phyloP scores from a whole-genome alignment of 345 rosid species.

The Citrus reticulata region DNA sequence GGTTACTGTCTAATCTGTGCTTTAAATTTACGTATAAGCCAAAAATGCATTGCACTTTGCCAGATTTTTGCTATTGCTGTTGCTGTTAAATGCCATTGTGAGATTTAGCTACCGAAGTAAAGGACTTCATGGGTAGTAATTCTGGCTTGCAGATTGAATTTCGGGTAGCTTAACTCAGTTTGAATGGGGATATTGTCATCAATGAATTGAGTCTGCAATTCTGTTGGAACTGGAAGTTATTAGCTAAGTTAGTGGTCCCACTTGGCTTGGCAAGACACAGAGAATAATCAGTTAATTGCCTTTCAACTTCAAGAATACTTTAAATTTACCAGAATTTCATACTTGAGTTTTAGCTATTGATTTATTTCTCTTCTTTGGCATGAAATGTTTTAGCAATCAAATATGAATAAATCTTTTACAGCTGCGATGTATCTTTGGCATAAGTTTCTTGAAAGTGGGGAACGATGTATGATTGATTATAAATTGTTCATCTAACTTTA shows the following conservation, averaged over 20 bases:
- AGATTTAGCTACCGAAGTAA: not conserved
- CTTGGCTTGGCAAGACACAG: not conserved
- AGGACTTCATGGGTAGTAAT: not conserved
- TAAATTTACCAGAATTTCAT: not conserved
- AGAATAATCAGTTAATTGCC: not conserved
- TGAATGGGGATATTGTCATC: not conserved
- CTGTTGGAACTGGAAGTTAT: not conserved
- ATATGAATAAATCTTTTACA: not conserved
- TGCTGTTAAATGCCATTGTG: not conserved
- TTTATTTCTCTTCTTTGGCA: not conserved
- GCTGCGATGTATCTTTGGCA: not conserved
- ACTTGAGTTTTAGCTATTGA: not conserved
- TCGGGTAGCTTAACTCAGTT: not conserved
- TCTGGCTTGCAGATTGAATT: not conserved
- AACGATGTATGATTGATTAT: not conserved
- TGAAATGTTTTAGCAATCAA: not conserved
- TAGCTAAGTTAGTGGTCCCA: not conserved
- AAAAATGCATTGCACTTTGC: not conserved
- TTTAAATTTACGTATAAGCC: not conserved
- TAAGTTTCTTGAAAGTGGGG: not conserved
- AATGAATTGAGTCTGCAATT: not conserved
- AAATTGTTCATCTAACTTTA: not conserved
- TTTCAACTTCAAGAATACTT: not conserved
- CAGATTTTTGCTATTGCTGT: not conserved
- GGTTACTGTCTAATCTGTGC: conserved; percentile 36